Evolutionary conservation across 2,329 filamentous ascomycete species (phyloP).

Genomic region (Colletotrichum gigasporum): DNA sequence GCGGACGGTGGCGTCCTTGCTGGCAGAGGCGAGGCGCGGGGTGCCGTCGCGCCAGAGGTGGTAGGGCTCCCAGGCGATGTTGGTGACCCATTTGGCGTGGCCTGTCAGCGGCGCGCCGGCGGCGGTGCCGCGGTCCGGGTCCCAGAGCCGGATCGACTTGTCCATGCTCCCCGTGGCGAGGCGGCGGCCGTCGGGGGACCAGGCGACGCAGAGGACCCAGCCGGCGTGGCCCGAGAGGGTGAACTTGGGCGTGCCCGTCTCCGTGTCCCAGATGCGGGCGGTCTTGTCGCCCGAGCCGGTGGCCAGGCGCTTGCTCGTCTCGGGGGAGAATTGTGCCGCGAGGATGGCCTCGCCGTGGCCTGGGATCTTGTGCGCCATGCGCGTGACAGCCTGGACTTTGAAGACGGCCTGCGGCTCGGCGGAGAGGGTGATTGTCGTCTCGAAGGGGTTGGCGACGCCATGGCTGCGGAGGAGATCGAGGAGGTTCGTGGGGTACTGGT

Average conservation of each 20-base stretch:
- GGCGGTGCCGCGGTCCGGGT: slow-evolving; percentile 81
- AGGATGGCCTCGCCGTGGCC: slow-evolving; percentile 94
- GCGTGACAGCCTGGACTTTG: slow-evolving; percentile 88
- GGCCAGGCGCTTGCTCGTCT: slow-evolving; percentile 78
- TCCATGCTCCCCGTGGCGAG: slow-evolving; percentile 95
- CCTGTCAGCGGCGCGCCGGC: slow-evolving; percentile 78
- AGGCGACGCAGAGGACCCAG: slow-evolving; percentile 90
- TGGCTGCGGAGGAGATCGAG: slow-evolving; percentile 63
- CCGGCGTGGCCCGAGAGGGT: slow-evolving; percentile 88
- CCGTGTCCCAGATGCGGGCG: slow-evolving; percentile 92
- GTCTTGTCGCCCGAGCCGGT: slow-evolving; percentile 93
- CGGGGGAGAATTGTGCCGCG: slow-evolving; percentile 85
- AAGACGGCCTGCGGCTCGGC: slow-evolving; percentile 90
- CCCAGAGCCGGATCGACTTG: slow-evolving; percentile 89
- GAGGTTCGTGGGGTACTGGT: slow-evolving; percentile 65
- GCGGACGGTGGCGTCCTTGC: slow-evolving; percentile 88
- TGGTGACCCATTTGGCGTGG: slow-evolving; percentile 89
- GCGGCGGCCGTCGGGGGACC: slow-evolving; percentile 83
- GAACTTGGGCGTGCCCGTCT: slow-evolving; percentile 88
- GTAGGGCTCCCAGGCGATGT: slow-evolving; percentile 87
- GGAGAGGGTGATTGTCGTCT: slow-evolving; percentile 63
- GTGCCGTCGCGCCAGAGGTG: slow-evolving; percentile 81
- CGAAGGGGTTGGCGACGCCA: slow-evolving; percentile 67
- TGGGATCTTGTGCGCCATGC: slow-evolving; percentile 87
- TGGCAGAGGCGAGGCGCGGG: slow-evolving; percentile 84